phyloP scores from a whole-genome alignment of 164 flowering plant species.

The Vitis labrusca region DNA sequence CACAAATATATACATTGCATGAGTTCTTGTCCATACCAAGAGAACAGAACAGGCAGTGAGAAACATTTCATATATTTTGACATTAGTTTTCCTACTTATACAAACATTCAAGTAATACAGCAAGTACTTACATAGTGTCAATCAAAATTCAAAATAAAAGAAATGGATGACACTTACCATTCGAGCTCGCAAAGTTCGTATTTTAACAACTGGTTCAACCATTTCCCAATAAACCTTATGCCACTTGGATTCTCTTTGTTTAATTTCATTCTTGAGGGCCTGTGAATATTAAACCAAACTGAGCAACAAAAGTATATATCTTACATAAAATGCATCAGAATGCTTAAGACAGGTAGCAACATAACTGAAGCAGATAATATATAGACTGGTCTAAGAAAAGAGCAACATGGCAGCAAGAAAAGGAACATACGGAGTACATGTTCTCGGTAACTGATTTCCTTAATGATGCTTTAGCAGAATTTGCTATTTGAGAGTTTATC shows the following conservation, averaged over 20 bases:
- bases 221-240: constrained; percentile 81
- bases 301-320: not conserved
- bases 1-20: no score
- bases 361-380: not conserved
- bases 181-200: constrained; percentile 91
- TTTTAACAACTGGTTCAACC: constrained; percentile 69
- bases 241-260: constrained; percentile 79
- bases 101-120: no score
- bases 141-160: not conserved
- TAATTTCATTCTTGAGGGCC: constrained; percentile 91
- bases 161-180: constrained; percentile 47
- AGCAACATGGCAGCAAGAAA: not conserved
- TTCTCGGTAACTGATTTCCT: constrained; percentile 88
- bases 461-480: constrained; percentile 67
- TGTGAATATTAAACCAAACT: constrained; percentile 20
- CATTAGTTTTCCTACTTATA: no score
- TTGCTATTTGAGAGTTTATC: constrained; percentile 76
- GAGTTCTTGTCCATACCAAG: no score
- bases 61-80: no score
- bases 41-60: no score
- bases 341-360: not conserved
- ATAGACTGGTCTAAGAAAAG: not conserved
- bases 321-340: not conserved
- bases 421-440: constrained; percentile 80
- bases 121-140: not conserved